Percentiles rank a stretch among this genome's conserved stretches.
Conservation (phyloP, 805 yeast genomes). For the Ogataea haglerorum region DNA sequence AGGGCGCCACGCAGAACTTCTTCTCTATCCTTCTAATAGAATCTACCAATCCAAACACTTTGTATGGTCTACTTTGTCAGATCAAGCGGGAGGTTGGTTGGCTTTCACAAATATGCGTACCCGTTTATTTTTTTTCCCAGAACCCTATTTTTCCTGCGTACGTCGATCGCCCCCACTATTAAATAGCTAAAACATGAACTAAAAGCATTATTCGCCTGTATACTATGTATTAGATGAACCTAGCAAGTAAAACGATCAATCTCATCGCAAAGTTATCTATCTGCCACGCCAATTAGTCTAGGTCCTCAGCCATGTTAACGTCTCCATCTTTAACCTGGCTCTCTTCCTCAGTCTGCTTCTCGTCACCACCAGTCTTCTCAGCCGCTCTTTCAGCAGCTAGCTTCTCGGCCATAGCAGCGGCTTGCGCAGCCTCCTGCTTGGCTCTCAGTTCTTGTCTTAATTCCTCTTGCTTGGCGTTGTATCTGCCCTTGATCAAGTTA, state of each 20-base stretch:
- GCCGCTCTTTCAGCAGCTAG: slow-evolving; percentile 74
- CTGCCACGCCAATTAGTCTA: slow-evolving; percentile 14
- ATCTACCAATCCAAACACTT: no score
- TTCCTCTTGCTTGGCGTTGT: slow-evolving; percentile 91
- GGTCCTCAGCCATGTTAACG: slow-evolving; percentile 33
- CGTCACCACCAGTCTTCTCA: slow-evolving; percentile 33
- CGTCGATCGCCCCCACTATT: slow-evolving; percentile 3
- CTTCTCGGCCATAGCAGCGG: slow-evolving; percentile 79
- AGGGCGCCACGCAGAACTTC: no score
- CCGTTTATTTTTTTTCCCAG: slow-evolving; percentile 1
- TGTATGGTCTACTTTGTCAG: neutral
- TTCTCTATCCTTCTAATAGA: no score
- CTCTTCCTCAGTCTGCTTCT: slow-evolving; percentile 27
- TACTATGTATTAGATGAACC: slow-evolving; percentile 8
- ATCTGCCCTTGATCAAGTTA: slow-evolving; percentile 93
- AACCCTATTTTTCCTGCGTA: neutral
- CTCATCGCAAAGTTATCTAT: slow-evolving; percentile 7
- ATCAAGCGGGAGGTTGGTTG: neutral
- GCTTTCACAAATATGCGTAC: neutral
- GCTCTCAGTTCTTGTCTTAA: slow-evolving; percentile 84
- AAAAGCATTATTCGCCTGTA: slow-evolving; percentile 2
- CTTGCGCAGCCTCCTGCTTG: slow-evolving; percentile 83
- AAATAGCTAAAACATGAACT: neutral
- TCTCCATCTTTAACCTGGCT: slow-evolving; percentile 36
- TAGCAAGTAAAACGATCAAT: slow-evolving; percentile 5